Evolutionary conservation across 2,329 filamentous ascomycete genomes (phyloP), one percentile per base, ranked within the genome.

Genomic region (Teratosphaeria pseudoeucalypti): DNA sequence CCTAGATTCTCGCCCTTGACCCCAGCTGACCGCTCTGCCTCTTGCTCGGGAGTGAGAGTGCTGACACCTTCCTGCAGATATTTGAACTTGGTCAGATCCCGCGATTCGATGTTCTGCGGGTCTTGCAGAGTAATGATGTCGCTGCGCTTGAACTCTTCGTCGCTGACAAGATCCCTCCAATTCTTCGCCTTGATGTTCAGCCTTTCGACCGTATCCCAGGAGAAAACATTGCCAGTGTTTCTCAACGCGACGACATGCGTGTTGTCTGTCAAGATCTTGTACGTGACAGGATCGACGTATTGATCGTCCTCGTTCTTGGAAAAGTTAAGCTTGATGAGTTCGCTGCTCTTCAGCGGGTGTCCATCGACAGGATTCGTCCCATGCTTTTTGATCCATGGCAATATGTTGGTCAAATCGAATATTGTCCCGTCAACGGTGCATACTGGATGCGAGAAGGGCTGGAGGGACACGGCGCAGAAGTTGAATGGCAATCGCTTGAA

Each of bases 81-180:
- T 71, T 94, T 92, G 79, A 96, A 99, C 54, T 86, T 84, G 74
- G 86, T 91, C 63, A 96, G 79, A 72, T 97, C 89, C 65, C 92
- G 79, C 58, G 85, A 85, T 59, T 88, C 86, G 23, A 94, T 79
- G 72, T 96, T 96, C 71, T 96, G 92, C 11, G 94, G 94, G 72
- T 99, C 94, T 72, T 99, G 95, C 10, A 99, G 78, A 0, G 91
- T 96, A 70, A 99, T 95, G 62, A 99, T 92, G 74, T 99, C 94
- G 67, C 89, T 89, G 63, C 94, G 84, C 34, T 84, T 84, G 69
- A 99, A 99, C 61, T 91, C 88, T 63, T 85, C 82, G 67, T 99
- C 92, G 68, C 88, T 90, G 9, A 97, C 82, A 52, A 99, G 76
- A 75, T 99, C 94, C 65, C 81, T 83, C 94, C 94, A 99, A 78